phyloP scores from a whole-genome alignment of 202 grass and related monocot species.

The Musa balbisiana region DNA sequence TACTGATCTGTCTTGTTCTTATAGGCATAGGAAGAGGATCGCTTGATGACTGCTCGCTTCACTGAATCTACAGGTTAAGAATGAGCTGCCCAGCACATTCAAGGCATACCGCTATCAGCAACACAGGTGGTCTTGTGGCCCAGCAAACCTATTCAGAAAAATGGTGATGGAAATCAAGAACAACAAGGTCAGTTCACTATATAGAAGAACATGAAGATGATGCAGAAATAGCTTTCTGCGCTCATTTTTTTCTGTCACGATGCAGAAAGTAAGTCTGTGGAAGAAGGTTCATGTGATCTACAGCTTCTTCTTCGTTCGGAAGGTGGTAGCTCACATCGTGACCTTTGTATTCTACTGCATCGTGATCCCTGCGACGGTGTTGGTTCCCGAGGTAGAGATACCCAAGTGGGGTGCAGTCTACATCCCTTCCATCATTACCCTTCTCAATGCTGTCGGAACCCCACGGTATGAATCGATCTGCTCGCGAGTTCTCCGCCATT shows the following conservation, averaged over 20 bases:
- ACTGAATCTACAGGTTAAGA: not conserved
- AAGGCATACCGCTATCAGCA: slow-evolving; percentile 17
- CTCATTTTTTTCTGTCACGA: not conserved
- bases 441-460: slow-evolving; percentile 2
- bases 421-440: slow-evolving; percentile 6
- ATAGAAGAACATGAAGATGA: not conserved
- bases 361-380: slow-evolving; percentile 2
- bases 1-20: not conserved
- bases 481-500: not conserved
- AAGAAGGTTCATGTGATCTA: slow-evolving; percentile 12
- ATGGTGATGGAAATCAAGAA: not conserved
- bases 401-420: slow-evolving; percentile 3
- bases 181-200: slow-evolving; percentile 1
- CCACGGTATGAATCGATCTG: not conserved
- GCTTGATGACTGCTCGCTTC: not conserved
- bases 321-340: not conserved
- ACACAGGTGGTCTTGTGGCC: slow-evolving; percentile 10
- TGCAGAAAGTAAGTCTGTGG: slow-evolving; percentile 1
- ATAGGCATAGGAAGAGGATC: not conserved
- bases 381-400: slow-evolving; percentile 10
- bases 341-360: slow-evolving; percentile 11
- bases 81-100: slow-evolving; percentile 7
- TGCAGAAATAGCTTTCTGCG: not conserved
- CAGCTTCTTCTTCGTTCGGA: slow-evolving; percentile 12
- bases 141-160: slow-evolving; percentile 6